A percentile compares a stretch with the other conserved stretches of the same genome.
Evolutionary conservation across 331 rosid species (phyloP).

Genomic region (Rosa hybrid): DNA sequence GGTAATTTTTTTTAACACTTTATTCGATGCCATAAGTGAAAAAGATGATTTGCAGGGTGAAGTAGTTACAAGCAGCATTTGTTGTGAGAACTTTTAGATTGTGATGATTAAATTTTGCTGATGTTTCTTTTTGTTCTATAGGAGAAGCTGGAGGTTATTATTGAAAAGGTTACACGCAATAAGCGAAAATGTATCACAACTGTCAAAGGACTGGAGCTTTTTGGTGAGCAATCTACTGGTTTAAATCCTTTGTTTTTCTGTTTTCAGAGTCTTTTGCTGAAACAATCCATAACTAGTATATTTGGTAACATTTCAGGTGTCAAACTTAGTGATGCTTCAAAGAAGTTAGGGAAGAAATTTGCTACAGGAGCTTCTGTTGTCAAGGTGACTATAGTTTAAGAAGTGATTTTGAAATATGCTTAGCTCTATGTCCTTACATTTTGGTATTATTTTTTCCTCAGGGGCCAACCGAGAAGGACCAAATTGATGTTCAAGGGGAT

Average conservation of each 20-base stretch:
- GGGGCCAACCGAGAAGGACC: constrained; percentile 99
- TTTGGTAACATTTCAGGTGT: constrained; percentile 59
- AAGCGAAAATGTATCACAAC: constrained; percentile 93
- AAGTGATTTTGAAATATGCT: not conserved
- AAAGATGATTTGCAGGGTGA: not conserved
- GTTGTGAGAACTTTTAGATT: not conserved
- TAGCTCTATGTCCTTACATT: constrained; percentile 3
- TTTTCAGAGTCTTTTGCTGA: constrained; percentile 17
- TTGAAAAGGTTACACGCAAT: constrained; percentile 92
- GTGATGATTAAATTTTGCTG: constrained; percentile 1
- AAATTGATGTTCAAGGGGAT: constrained; percentile 99
- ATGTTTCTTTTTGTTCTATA: constrained; percentile 33
- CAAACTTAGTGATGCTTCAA: constrained; percentile 97
- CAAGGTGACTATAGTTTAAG: constrained; percentile 51
- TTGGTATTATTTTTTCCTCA: constrained; percentile 31
- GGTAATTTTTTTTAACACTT: constrained; percentile 32
- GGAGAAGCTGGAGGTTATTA: constrained; percentile 92
- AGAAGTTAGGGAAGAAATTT: constrained; percentile 97
- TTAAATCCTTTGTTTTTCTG: not conserved
- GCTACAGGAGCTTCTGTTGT: constrained; percentile 99
- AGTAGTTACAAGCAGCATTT: not conserved
- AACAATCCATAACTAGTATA: constrained; percentile 11
- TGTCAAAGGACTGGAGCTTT: constrained; percentile 95
- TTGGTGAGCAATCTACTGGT: constrained; percentile 57
- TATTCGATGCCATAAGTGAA: not conserved